Percentiles rank a stretch among this genome's conserved stretches.
Conservation (phyloP, 2,329 filamentous ascomycete genomes). For the Falciphora oryzae region DNA sequence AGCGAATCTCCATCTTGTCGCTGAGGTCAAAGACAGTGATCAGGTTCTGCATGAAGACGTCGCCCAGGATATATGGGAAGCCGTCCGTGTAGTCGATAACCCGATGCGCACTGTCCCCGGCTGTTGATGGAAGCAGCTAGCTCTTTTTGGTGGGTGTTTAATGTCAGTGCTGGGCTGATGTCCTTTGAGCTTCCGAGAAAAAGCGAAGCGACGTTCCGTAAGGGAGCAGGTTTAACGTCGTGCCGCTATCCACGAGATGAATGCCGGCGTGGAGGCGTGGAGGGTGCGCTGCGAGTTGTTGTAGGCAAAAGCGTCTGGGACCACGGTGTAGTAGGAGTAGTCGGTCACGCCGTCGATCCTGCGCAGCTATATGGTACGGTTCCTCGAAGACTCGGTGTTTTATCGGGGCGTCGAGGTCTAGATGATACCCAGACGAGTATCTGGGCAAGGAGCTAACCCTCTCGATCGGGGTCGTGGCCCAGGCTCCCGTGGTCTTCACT, state of each 20-base stretch:
- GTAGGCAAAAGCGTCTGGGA: constrained; percentile 18
- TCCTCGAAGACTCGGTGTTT: background rate
- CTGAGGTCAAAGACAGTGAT: constrained; percentile 24
- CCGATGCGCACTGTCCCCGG: constrained; percentile 22
- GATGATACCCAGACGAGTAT: too few relatives aligned
- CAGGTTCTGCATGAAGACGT: constrained; percentile 20
- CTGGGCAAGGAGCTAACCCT: constrained; percentile 16
- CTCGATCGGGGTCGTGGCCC: constrained; percentile 21
- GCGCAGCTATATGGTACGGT: background rate
- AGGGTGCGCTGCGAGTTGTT: constrained; percentile 15
- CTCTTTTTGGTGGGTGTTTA: constrained; percentile 11
- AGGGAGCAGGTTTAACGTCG: constrained; percentile 26
- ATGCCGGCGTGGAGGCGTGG: constrained; percentile 14
- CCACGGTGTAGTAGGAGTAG: constrained; percentile 26
- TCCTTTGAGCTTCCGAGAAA: background rate
- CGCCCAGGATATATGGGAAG: constrained; percentile 19
- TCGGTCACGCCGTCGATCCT: constrained; percentile 16
- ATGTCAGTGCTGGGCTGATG: background rate
- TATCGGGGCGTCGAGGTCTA: background rate
- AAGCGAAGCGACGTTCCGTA: constrained; percentile 12
- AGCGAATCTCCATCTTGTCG: constrained; percentile 26
- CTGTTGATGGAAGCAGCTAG: constrained; percentile 24
- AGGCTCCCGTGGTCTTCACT: constrained; percentile 21
- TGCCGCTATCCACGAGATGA: constrained; percentile 29
- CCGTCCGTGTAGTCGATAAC: constrained; percentile 15